These are phyloP conservation scores for Pascua guehoae DNA, from an alignment of 1,284 basidiomycete species.

Conservation along the genomic window DNA sequence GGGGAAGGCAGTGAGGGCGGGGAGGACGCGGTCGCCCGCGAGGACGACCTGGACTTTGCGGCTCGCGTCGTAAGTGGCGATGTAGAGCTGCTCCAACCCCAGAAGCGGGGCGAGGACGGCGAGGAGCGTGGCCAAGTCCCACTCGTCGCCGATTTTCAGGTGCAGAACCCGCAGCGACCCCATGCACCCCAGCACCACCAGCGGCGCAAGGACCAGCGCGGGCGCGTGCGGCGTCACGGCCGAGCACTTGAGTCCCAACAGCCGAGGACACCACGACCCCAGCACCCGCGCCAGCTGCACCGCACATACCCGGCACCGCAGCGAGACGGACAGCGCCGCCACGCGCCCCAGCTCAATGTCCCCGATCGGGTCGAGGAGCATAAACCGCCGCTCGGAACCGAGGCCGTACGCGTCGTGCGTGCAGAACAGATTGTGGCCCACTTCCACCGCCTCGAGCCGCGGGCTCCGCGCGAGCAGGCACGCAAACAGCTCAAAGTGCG, in stretches of 20 bases:
- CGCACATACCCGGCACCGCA: slow-evolving; percentile 5
- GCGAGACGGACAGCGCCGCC: neutral
- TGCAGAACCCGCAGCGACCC: neutral
- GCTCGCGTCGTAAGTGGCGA: slow-evolving; percentile 7
- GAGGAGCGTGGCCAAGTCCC: neutral
- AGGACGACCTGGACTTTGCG: slow-evolving; percentile 7
- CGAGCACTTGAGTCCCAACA: neutral
- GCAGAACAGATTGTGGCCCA: slow-evolving; percentile 7
- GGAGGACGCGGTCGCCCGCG: neutral
- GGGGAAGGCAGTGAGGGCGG: neutral
- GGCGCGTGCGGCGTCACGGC: neutral
- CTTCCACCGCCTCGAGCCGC: slow-evolving; percentile 1
- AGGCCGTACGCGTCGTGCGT: slow-evolving; percentile 3
- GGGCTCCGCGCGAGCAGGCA: neutral
- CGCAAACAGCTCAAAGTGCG: neutral
- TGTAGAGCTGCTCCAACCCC: slow-evolving; percentile 1
- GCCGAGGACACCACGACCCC: neutral
- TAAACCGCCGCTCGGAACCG: neutral
- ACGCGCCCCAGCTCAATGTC: neutral
- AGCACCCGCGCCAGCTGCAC: neutral
- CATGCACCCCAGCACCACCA: neutral
- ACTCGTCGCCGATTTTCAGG: slow-evolving; percentile 5
- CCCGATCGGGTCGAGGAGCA: neutral
- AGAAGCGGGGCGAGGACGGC: neutral
- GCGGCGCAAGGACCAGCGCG: neutral